phyloP scores from a whole-genome alignment of 495 filamentous ascomycete species.

The Xylaria scruposa region DNA sequence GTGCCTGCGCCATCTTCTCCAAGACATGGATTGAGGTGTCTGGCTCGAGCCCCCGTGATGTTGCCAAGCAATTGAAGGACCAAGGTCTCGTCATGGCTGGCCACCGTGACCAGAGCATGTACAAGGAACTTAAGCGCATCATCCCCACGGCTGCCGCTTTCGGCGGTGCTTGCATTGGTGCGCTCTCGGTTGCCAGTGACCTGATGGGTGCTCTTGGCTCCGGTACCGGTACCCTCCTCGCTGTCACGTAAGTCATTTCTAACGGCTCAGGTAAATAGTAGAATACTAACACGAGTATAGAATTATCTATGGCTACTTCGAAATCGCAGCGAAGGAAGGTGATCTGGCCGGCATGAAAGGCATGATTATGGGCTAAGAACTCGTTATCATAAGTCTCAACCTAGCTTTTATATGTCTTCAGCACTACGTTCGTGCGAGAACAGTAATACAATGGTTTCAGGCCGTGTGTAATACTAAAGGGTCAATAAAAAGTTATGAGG shows the following conservation, averaged over 20 bases:
- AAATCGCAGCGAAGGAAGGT: constrained; percentile 98
- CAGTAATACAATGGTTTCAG: constrained; percentile 34
- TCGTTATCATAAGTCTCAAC: constrained; percentile 22
- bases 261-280: neutral
- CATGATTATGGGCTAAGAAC: constrained; percentile 70
- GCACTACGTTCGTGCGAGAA: constrained; percentile 32
- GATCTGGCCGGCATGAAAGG: constrained; percentile 92
- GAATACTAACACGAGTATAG: constrained; percentile 59
- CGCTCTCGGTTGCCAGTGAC: constrained; percentile 92
- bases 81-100: constrained; percentile 99
- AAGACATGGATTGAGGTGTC: constrained; percentile 99
- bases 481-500: constrained; percentile 40
- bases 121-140: constrained; percentile 99
- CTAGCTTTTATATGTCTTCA: constrained; percentile 20
- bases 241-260: constrained; percentile 85
- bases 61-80: constrained; percentile 99
- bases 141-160: constrained; percentile 98
- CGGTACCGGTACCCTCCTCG: constrained; percentile 96
- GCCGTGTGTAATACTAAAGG: constrained; percentile 42
- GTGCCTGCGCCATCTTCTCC: constrained; percentile 97
- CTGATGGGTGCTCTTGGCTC: constrained; percentile 95
- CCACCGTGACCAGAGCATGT: constrained; percentile 99
- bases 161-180: constrained; percentile 98
- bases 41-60: constrained; percentile 94
- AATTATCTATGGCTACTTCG: constrained; percentile 99